phyloP scores from a whole-genome alignment of 192 early-diverging fungal species.

The Podila verticillata region DNA sequence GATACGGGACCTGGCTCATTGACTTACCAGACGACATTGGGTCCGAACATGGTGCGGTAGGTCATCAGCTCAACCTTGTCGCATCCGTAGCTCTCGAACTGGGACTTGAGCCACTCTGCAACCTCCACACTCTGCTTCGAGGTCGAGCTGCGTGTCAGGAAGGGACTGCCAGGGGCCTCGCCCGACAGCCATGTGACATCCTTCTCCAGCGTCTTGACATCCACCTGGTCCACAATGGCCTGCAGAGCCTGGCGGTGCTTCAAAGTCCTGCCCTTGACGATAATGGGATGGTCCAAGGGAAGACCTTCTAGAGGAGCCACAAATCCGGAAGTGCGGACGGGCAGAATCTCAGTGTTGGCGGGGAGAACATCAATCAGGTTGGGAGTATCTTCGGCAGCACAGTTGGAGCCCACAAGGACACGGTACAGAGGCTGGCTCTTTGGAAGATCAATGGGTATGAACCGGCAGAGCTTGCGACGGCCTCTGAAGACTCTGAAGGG shows the following conservation, averaged over 20 bases:
- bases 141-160: slow-evolving; percentile 43
- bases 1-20: too few relatives aligned
- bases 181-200: slow-evolving; percentile 56
- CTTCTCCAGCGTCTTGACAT: slow-evolving; percentile 45
- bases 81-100: slow-evolving; percentile 53
- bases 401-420: slow-evolving; percentile 37
- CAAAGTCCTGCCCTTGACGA: slow-evolving; percentile 25
- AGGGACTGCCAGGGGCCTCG: slow-evolving; percentile 46
- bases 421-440: slow-evolving; percentile 25
- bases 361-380: slow-evolving; percentile 35
- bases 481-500: slow-evolving; percentile 18
- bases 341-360: slow-evolving; percentile 44
- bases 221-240: slow-evolving; percentile 44
- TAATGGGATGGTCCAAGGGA: slow-evolving; percentile 44
- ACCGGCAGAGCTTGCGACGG: slow-evolving; percentile 34
- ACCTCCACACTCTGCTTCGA: slow-evolving; percentile 44
- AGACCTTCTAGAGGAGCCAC: slow-evolving; percentile 31
- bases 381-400: slow-evolving; percentile 20
- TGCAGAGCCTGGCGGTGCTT: slow-evolving; percentile 35
- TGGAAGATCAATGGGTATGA: slow-evolving; percentile 31
- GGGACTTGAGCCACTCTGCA: slow-evolving; percentile 49
- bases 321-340: slow-evolving; percentile 31
- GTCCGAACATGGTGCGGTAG: slow-evolving; percentile 45
- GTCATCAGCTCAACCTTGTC: slow-evolving; percentile 48
- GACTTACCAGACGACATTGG: slow-evolving; percentile 57